Percentiles rank a stretch among this genome's conserved stretches.
Evolutionary conservation across 1,284 basidiomycete genomes (phyloP).

Genomic region (Mycosarcoma mackinlayi): DNA sequence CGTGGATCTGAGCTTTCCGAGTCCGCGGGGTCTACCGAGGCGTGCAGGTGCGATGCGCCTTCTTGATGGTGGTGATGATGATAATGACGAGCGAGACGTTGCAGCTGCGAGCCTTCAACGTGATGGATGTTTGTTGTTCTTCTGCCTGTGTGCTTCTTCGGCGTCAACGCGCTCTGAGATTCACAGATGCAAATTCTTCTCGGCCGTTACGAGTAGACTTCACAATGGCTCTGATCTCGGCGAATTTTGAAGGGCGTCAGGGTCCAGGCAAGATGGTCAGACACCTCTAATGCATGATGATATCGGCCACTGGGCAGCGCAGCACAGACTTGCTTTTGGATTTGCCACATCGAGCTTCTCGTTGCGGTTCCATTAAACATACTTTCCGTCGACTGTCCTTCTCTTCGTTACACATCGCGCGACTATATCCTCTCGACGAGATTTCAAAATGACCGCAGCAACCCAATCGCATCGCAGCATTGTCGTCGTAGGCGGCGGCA

Average conservation of each 20-base stretch:
- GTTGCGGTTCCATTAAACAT: too few species aligned
- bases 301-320: not conserved
- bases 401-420: too few species aligned
- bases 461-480: slow-evolving; percentile 39
- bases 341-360: slow-evolving; percentile 17
- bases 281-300: slow-evolving; percentile 1
- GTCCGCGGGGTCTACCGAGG: too few species aligned
- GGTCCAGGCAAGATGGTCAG: too few species aligned
- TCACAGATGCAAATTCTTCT: slow-evolving; percentile 6
- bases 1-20: too few species aligned
- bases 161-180: slow-evolving; percentile 20
- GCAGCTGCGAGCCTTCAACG: not conserved
- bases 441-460: slow-evolving; percentile 29
- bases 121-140: slow-evolving; percentile 26
- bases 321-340: not conserved
- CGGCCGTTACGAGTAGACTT: slow-evolving; percentile 7
- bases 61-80: not conserved
- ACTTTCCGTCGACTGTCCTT: too few species aligned
- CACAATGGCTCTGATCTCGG: slow-evolving; percentile 1
- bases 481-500: slow-evolving; percentile 72
- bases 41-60: too few species aligned
- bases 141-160: not conserved
- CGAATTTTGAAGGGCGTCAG: slow-evolving; percentile 2
- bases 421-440: too few species aligned
- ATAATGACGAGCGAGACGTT: not conserved